Evolutionary conservation across 2,329 filamentous ascomycete genomes (phyloP).

Genomic region (Kalmusia sp.): DNA sequence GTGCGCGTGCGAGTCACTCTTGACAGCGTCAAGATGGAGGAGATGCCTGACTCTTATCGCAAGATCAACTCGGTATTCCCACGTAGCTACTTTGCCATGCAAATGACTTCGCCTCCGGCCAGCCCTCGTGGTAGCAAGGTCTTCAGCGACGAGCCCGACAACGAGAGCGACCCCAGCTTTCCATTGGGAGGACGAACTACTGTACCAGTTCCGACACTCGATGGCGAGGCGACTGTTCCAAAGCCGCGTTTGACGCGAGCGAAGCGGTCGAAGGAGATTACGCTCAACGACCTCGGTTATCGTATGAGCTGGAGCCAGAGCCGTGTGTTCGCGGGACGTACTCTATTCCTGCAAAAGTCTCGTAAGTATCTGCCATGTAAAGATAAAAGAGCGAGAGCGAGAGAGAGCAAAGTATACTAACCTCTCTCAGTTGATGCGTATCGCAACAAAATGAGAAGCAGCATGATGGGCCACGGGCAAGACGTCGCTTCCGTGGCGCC

Average conservation of each 20-base stretch:
- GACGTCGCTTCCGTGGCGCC: constrained; percentile 76
- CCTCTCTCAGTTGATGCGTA: constrained; percentile 81
- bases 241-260: constrained; percentile 76
- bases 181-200: constrained; percentile 53
- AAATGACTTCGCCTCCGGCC: constrained; percentile 87
- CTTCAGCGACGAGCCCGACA: constrained; percentile 67
- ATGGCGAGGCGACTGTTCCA: constrained; percentile 77
- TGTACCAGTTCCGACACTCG: constrained; percentile 60
- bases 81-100: constrained; percentile 87
- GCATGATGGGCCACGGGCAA: constrained; percentile 79
- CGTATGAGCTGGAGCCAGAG: constrained; percentile 97
- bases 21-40: constrained; percentile 91
- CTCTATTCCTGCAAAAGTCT: constrained; percentile 88
- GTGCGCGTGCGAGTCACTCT: constrained; percentile 90
- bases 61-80: constrained; percentile 89
- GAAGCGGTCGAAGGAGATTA: constrained; percentile 81
- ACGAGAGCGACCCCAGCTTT: constrained; percentile 53
- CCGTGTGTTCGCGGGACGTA: constrained; percentile 84
- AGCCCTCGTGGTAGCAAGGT: constrained; percentile 77
- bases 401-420: constrained; percentile 24
- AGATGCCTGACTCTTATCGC: constrained; percentile 95
- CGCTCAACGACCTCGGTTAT: constrained; percentile 90
- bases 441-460: constrained; percentile 85
- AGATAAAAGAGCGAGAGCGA: too few relatives aligned
- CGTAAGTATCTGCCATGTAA: constrained; percentile 68